Evolutionary conservation across 306 rosid species (phyloP).

Genomic region (Erythrophleum fordii): DNA sequence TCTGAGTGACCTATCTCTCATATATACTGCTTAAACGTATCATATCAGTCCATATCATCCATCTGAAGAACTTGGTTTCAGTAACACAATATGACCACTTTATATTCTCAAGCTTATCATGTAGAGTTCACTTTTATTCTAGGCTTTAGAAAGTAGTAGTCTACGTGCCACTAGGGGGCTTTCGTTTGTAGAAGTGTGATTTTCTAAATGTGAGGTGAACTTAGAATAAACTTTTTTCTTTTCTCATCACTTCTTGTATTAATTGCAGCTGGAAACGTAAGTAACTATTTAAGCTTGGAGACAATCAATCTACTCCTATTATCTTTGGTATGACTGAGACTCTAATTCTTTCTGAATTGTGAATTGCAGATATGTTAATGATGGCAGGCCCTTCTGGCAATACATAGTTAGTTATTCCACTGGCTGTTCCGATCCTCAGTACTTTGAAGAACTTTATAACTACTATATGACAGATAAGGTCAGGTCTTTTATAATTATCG

Average conservation of each 20-base stretch:
- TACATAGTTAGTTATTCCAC: constrained; percentile 89
- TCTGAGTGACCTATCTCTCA: neutral
- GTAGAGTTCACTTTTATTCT: neutral
- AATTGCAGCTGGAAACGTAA: neutral
- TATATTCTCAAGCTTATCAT: neutral
- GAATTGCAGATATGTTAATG: constrained; percentile 84
- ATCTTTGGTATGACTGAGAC: constrained; percentile 16
- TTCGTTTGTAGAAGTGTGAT: neutral
- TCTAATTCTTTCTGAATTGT: constrained; percentile 39
- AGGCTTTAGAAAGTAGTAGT: neutral
- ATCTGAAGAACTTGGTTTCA: neutral
- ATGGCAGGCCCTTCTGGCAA: constrained; percentile 98
- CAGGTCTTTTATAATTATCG: constrained; percentile 24
- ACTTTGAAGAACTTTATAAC: constrained; percentile 92
- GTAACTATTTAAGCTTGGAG: neutral
- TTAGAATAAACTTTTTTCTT: constrained; percentile 15
- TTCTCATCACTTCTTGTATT: neutral
- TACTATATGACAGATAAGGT: constrained; percentile 92
- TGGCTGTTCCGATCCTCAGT: constrained; percentile 91
- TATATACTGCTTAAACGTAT: neutral
- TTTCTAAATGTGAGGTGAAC: neutral
- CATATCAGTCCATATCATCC: neutral
- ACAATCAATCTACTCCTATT: neutral
- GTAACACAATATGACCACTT: neutral
- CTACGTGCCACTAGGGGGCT: no score